A percentile compares a stretch with the other conserved stretches of the same genome.
These are phyloP conservation scores for Cardamine occulta DNA, from an alignment of 345 rosid species.

Conservation along the genomic window DNA sequence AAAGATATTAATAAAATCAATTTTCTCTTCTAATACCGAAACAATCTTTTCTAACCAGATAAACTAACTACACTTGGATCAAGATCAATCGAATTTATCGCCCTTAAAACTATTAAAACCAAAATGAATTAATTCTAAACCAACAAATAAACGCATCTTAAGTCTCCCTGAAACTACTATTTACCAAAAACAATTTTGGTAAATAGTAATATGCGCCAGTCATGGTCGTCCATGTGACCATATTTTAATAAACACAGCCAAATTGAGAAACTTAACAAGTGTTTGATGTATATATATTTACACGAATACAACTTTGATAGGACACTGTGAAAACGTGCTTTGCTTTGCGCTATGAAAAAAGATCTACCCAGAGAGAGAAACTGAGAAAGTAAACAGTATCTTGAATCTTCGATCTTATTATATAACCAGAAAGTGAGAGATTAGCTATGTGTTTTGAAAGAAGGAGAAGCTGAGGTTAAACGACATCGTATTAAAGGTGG, in stretches of 20 bases:
- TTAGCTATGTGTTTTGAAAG: constrained; percentile 1
- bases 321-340: constrained; percentile 54
- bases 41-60: neutral
- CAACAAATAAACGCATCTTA: neutral
- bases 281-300: constrained; percentile 20
- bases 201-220: constrained; percentile 35
- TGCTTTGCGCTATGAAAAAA: constrained; percentile 26
- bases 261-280: neutral
- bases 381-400: neutral
- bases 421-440: neutral
- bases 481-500: constrained; percentile 15
- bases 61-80: neutral
- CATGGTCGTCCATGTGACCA: constrained; percentile 39
- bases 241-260: neutral
- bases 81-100: neutral
- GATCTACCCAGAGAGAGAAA: constrained; percentile 7
- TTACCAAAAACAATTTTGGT: neutral
- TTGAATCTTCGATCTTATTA: too few species aligned
- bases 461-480: neutral
- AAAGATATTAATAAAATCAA: neutral
- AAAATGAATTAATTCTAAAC: too few species aligned
- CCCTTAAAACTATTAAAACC: neutral
- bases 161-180: neutral
- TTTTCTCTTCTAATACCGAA: neutral
- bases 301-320: neutral